Evolutionary conservation across 139 green algal species (phyloP).

Genomic region (Trebouxia sp.): DNA sequence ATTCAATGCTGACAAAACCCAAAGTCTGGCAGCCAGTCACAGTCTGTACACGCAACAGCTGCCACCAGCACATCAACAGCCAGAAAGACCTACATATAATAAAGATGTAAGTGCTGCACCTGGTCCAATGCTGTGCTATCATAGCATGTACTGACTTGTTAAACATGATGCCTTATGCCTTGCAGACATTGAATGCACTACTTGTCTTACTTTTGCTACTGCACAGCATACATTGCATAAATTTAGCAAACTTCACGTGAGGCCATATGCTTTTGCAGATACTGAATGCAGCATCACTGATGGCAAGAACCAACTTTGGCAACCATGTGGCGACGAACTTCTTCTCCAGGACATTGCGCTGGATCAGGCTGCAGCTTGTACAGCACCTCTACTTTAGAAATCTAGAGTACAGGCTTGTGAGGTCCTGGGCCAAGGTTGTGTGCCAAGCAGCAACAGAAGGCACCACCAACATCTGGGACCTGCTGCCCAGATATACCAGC

Average conservation of each 20-base stretch:
- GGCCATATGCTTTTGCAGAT: background rate
- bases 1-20: background rate
- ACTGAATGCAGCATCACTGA: background rate
- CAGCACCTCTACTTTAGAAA: background rate
- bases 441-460: background rate
- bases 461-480: background rate
- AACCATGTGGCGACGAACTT: background rate
- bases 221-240: too few relatives aligned
- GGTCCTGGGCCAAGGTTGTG: background rate
- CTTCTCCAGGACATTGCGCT: background rate
- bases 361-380: background rate
- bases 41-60: background rate
- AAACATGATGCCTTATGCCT: too few relatives aligned
- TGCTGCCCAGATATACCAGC: background rate
- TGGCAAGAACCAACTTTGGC: background rate
- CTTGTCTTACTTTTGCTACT: background rate
- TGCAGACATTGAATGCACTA: background rate
- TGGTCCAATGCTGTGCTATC: too few relatives aligned
- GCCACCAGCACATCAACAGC: background rate
- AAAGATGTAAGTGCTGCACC: background rate
- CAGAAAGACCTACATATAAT: background rate
- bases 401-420: background rate
- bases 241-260: background rate
- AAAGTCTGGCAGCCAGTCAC: background rate
- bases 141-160: too few relatives aligned